A percentile compares a stretch with the other conserved stretches of the same genome.
Conservation (phyloP, 2,329 filamentous ascomycete genomes). For the Didymella segeticola region DNA sequence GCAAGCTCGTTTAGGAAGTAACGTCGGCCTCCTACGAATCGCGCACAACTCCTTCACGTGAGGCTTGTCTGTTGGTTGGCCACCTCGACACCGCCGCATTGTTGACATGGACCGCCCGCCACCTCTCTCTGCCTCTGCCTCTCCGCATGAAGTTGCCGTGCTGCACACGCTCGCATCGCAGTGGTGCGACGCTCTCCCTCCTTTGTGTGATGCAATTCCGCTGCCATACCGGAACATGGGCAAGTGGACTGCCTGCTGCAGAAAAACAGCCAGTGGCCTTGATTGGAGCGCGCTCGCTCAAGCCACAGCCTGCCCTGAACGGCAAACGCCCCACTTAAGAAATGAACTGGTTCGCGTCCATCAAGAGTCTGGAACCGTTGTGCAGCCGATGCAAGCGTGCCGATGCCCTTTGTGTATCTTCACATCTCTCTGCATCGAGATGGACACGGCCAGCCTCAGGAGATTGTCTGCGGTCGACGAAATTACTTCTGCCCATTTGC, state of each 20-base stretch:
- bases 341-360: slow-evolving; percentile 21
- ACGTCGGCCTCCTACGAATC: slow-evolving; percentile 17
- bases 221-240: slow-evolving; percentile 16
- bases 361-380: slow-evolving; percentile 16
- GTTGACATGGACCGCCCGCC: slow-evolving; percentile 8
- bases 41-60: slow-evolving; percentile 5
- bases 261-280: slow-evolving; percentile 12
- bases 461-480: background rate
- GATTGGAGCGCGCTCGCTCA: slow-evolving; percentile 18
- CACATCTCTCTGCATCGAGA: slow-evolving; percentile 11
- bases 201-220: slow-evolving; percentile 13
- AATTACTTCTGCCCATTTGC: background rate
- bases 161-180: slow-evolving; percentile 9
- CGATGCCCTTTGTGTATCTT: slow-evolving; percentile 17
- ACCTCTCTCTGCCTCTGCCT: background rate
- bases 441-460: background rate
- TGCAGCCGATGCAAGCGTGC: slow-evolving; percentile 18
- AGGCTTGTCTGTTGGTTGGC: background rate
- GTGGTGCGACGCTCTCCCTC: slow-evolving; percentile 10
- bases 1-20: slow-evolving; percentile 17
- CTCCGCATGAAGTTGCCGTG: background rate
- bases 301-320: slow-evolving; percentile 21
- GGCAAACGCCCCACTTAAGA: slow-evolving; percentile 11
- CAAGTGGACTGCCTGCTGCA: slow-evolving; percentile 13
- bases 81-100: slow-evolving; percentile 7